Evolutionary conservation across 257 asterid genomes (phyloP).

Genomic region (Petunia secreta): DNA sequence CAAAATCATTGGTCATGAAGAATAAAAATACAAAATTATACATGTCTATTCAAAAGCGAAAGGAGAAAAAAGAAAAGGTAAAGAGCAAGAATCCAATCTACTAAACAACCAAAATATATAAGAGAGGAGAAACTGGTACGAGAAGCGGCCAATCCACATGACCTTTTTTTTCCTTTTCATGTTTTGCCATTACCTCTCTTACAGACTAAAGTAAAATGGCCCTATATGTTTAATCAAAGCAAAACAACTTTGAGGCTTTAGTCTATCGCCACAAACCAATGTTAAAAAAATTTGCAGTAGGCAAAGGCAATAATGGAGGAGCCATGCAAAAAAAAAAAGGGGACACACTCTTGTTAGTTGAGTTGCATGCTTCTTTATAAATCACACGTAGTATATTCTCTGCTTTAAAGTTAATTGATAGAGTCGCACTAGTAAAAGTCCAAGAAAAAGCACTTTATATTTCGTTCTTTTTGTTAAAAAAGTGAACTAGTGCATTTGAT

Average conservation of each 20-base stretch:
- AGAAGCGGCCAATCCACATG: background rate
- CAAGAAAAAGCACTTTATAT: slow-evolving; percentile 3
- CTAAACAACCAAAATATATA: background rate
- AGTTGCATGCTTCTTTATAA: background rate
- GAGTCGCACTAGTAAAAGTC: slow-evolving; percentile 13
- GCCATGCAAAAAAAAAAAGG: background rate
- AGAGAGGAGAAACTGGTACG: background rate
- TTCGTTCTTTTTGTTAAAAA: background rate
- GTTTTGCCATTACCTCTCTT: background rate
- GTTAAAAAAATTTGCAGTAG: background rate
- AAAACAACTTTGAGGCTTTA: background rate
- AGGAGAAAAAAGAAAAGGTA: background rate
- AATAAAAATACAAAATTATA: background rate
- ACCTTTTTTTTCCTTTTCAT: background rate
- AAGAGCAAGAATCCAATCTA: slow-evolving; percentile 8
- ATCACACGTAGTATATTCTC: background rate
- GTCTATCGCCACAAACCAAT: background rate
- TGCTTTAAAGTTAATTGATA: background rate
- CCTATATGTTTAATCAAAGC: slow-evolving; percentile 12
- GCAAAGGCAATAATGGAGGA: background rate
- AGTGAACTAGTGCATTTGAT: background rate
- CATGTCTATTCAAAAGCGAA: background rate
- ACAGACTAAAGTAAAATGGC: background rate
- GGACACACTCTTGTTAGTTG: slow-evolving; percentile 6
- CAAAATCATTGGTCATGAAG: background rate